Evolutionary conservation across 192 early-diverging fungal species (phyloP).

Genomic region (Coemansia sp.): DNA sequence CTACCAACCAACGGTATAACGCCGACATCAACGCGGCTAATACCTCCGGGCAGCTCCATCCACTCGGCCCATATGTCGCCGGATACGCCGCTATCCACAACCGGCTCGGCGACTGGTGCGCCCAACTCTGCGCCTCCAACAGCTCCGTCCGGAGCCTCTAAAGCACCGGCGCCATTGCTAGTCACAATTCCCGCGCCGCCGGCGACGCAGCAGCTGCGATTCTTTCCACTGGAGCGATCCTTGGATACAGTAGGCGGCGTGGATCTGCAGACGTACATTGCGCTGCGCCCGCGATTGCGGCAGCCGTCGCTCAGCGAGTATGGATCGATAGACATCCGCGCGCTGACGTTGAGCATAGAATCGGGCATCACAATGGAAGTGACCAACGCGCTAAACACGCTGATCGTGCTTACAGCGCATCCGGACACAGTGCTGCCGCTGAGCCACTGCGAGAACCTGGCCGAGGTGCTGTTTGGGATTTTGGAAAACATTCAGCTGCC

Average conservation of each 20-base stretch:
- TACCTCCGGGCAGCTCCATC: not conserved
- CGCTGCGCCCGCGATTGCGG: conserved; percentile 50
- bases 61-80: conserved; percentile 3
- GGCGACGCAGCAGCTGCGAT: conserved; percentile 18
- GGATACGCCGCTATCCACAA: not conserved
- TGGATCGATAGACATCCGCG: conserved; percentile 68
- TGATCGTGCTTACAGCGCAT: conserved; percentile 58
- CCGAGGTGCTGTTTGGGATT: conserved; percentile 62
- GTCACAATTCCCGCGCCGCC: conserved; percentile 21
- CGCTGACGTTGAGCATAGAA: conserved; percentile 73
- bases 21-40: not conserved
- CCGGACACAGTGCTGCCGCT: conserved; percentile 53
- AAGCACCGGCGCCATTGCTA: not conserved
- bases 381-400: conserved; percentile 67
- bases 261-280: conserved; percentile 61
- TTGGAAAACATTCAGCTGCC: conserved; percentile 43
- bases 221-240: conserved; percentile 53
- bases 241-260: conserved; percentile 75
- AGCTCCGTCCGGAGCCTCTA: not conserved
- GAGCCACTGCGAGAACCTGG: conserved; percentile 61
- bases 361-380: conserved; percentile 71
- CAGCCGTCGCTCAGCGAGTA: conserved; percentile 48
- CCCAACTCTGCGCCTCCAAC: not conserved
- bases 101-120: too few relatives aligned
- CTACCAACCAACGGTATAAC: conserved; percentile 4